These are phyloP conservation scores for Clavispora fructus DNA, from an alignment of 805 yeast species.

Conservation along the genomic window DNA sequence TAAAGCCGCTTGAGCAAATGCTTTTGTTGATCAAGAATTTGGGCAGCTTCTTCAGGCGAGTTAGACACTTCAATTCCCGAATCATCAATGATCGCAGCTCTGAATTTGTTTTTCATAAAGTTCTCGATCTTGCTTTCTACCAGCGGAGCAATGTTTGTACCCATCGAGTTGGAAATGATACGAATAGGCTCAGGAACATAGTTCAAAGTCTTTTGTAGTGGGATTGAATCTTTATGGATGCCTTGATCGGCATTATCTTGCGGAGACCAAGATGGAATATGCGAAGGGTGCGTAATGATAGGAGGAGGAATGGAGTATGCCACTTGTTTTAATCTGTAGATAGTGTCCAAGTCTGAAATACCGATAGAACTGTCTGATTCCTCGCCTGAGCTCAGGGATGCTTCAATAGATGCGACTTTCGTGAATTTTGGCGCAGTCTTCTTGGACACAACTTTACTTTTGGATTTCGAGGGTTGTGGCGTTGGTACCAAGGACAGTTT, in stretches of 20 bases:
- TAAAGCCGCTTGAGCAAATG: constrained; percentile 43
- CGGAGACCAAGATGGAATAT: constrained; percentile 39
- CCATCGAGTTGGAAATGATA: constrained; percentile 13
- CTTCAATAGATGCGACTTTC: neutral
- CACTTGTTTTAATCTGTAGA: constrained; percentile 24
- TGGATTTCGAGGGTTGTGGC: neutral
- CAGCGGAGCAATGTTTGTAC: constrained; percentile 20
- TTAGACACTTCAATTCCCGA: constrained; percentile 25
- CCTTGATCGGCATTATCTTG: constrained; percentile 14
- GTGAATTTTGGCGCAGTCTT: neutral
- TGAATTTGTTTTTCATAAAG: constrained; percentile 25
- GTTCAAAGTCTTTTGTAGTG: constrained; percentile 18
- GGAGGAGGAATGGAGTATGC: constrained; percentile 31
- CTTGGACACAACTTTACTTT: neutral
- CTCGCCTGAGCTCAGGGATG: constrained; percentile 1
- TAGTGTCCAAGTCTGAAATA: constrained; percentile 9
- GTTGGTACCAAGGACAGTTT: neutral
- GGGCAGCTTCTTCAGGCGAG: constrained; percentile 53
- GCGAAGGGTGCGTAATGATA: constrained; percentile 40
- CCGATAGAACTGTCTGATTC: neutral
- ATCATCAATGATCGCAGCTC: constrained; percentile 36
- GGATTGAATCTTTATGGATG: constrained; percentile 11
- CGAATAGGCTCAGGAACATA: constrained; percentile 26
- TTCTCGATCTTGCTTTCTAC: constrained; percentile 21
- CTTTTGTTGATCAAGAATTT: constrained; percentile 50